Conservation (phyloP, 2,329 filamentous ascomycete genomes). For the Blastomyces silverae region DNA sequence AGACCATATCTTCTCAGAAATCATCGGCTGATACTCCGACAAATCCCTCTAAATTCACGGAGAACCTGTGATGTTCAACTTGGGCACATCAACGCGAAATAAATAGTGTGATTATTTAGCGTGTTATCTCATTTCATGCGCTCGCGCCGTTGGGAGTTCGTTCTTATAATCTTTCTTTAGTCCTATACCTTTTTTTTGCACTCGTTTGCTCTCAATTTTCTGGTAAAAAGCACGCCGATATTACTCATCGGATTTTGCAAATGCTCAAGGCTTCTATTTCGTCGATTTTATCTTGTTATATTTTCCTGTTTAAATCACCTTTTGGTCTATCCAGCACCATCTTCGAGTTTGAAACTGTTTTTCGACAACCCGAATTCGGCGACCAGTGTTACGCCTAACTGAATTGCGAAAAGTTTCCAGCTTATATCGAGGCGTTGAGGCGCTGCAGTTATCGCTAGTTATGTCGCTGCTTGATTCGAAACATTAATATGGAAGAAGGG, state of each 20-base stretch:
- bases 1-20: not conserved
- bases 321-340: not conserved
- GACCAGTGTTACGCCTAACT: not conserved
- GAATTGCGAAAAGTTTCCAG: not conserved
- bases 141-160: not conserved
- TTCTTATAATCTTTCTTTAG: not conserved
- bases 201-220: not conserved
- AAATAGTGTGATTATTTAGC: not conserved
- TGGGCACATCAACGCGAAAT: not conserved
- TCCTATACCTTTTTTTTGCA: not conserved
- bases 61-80: conserved; percentile 3
- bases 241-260: not conserved
- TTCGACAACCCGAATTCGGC: not conserved
- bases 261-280: not conserved
- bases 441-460: not conserved
- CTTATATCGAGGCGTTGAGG: not conserved
- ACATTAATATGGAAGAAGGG: not conserved
- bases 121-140: not conserved
- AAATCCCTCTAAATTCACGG: conserved; percentile 7
- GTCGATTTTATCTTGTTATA: not conserved
- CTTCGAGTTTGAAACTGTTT: not conserved
- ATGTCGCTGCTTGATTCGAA: not conserved
- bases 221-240: not conserved
- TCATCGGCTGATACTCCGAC: not conserved
- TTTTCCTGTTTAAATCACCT: not conserved